These are phyloP conservation scores for Trypanosoma vivax DNA, from an alignment of 208 protist genomes.

Conservation along the genomic window DNA sequence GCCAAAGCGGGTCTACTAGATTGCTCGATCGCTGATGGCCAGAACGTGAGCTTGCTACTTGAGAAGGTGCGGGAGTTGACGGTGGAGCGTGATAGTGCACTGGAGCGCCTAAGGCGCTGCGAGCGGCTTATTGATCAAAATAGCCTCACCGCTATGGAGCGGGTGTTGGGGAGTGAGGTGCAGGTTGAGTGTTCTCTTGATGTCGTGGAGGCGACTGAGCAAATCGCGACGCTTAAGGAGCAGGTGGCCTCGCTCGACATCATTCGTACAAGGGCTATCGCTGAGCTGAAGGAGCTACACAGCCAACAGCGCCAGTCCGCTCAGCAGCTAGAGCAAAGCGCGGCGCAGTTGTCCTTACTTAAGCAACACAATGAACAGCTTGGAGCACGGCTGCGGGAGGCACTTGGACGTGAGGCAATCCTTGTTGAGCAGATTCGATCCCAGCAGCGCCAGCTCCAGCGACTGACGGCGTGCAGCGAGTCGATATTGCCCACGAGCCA, in stretches of 20 bases:
- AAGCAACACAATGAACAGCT: constrained; percentile 36
- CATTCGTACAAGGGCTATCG: constrained; percentile 6
- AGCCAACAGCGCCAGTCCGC: background rate
- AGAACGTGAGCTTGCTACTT: constrained; percentile 44
- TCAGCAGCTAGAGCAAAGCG: background rate
- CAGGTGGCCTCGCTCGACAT: constrained; percentile 30
- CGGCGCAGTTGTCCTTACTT: constrained; percentile 15
- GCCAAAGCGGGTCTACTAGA: constrained; percentile 51
- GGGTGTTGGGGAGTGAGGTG: constrained; percentile 62
- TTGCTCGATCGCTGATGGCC: constrained; percentile 48
- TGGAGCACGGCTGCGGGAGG: constrained; percentile 25
- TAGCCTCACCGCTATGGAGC: constrained; percentile 62
- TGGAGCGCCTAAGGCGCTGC: constrained; percentile 28
- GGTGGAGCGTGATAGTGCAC: constrained; percentile 33
- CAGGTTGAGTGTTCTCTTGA: constrained; percentile 59
- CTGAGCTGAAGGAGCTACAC: constrained; percentile 29
- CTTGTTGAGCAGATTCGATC: constrained; percentile 32
- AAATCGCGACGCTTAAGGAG: constrained; percentile 45
- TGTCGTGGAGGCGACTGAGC: constrained; percentile 58
- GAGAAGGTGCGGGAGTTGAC: constrained; percentile 32
- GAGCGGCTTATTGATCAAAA: constrained; percentile 67
- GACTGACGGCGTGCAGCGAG: background rate
- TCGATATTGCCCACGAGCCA: background rate
- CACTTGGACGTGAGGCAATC: constrained; percentile 28
- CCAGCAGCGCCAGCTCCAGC: constrained; percentile 34